phyloP scores from a whole-genome alignment of 2,329 filamentous ascomycete genomes.

The Dothidotthia symphoricarpi region DNA sequence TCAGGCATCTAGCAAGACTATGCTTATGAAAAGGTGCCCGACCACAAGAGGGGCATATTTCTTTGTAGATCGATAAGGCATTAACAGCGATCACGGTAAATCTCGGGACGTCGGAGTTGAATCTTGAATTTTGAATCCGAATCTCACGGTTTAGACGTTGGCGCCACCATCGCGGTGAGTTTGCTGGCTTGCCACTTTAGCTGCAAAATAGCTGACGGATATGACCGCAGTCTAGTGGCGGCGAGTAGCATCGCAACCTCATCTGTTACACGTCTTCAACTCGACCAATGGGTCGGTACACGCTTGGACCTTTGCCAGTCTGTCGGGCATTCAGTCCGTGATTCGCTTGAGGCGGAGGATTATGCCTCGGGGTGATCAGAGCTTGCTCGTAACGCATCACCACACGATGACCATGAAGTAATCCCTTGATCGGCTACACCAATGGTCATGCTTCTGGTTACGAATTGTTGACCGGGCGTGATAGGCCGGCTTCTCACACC shows the following conservation, averaged over 20 bases:
- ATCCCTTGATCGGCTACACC: conserved; percentile 11
- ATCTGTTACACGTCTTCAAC: conserved; percentile 11
- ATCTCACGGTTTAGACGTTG: conserved; percentile 8
- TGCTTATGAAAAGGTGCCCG: not conserved
- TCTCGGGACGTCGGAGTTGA: conserved; percentile 1
- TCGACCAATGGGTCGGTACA: conserved; percentile 13
- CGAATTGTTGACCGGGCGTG: conserved; percentile 14
- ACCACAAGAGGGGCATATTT: conserved; percentile 3
- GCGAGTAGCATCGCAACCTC: conserved; percentile 13
- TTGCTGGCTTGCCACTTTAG: conserved; percentile 5
- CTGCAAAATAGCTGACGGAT: conserved; percentile 11
- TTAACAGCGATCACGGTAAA: not conserved
- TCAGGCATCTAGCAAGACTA: not conserved
- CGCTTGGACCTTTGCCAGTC: conserved; percentile 16
- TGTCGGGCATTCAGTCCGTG: conserved; percentile 16
- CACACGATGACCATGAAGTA: conserved; percentile 11
- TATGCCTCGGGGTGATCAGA: conserved; percentile 21
- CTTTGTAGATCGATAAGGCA: conserved; percentile 3
- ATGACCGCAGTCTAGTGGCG: conserved; percentile 14
- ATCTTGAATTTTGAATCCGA: too few relatives aligned
- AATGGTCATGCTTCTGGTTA: conserved; percentile 10
- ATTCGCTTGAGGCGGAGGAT: conserved; percentile 10
- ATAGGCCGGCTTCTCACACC: conserved; percentile 12
- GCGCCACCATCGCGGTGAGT: conserved; percentile 3
- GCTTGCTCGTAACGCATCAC: conserved; percentile 17